Base-by-base conservation (phyloP, 2,329 filamentous ascomycete species). In the Penicillium sp. region DNA sequence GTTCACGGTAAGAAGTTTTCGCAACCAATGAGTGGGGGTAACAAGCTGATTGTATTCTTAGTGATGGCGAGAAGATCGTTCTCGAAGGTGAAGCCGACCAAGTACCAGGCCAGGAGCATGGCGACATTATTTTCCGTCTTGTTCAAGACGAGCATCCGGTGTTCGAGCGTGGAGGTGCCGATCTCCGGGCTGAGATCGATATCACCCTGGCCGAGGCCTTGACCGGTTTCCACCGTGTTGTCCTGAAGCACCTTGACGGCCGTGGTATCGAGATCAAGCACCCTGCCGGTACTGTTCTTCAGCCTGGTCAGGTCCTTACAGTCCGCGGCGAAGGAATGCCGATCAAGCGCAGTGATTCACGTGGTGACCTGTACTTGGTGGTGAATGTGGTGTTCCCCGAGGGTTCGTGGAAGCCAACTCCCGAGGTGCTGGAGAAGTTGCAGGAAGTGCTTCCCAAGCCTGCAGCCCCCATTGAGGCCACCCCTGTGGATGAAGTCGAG, bases 31-130 rank as follows among this genome's bases (percentile, higher is more conserved):
- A 9, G 33, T 25, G 20, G 15, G 29, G 56, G 37, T 49, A 15
- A 31, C 4, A 54, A 29, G 27, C 45, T 59, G 42, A 56, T 53
- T n/a, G 18, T 15, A 7, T 42, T 33, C 20, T 73, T 47, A 79
- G 83, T 57, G 79, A 96, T 72, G 92, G 92, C 61, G 93, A 99
- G 69, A 86, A 86, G 63, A 97, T 99, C 67, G 85, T 92, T 9
- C 81, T 99, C 4, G 88, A 95, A 70, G 93, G 93, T 57, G 94
- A 99, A 75, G 94, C 93, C 29, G 94, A 99, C 69, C 93, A 99
- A 75, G 80, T 88, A 42, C 93, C 93, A 0, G 90, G 92, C 67
- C 89, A 93, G 72, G 89, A 88, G 52, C 92, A 93, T 0, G 94
- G 94, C 54, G 92, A 97, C 69, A 93, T 99, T 65, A 83, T 97